A percentile compares a stretch with the other conserved stretches of the same genome.
phyloP scores from a whole-genome alignment of 1,139 yeast genomes.

The Candida sp. region DNA sequence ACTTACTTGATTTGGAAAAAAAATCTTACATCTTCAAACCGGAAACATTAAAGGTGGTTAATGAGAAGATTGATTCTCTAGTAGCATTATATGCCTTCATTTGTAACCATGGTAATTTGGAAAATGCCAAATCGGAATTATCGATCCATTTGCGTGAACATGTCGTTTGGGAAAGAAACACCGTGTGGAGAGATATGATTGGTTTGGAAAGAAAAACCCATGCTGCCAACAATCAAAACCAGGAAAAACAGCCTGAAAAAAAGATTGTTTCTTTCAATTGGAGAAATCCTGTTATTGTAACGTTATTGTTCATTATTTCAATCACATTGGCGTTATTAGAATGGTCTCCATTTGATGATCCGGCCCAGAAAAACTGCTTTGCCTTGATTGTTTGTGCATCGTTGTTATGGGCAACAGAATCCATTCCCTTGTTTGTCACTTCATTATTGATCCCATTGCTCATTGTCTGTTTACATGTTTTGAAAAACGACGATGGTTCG shows the following conservation, averaged over 20 bases:
- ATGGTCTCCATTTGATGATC: conserved; percentile 56
- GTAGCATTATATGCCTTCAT: conserved; percentile 38
- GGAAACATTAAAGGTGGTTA: conserved; percentile 42
- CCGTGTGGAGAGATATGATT: conserved; percentile 80
- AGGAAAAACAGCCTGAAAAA: conserved; percentile 11
- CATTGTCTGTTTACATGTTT: conserved; percentile 51
- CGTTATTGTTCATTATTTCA: conserved; percentile 40
- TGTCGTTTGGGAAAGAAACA: conserved; percentile 73
- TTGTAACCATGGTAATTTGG: conserved; percentile 39
- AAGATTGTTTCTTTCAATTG: conserved; percentile 35
- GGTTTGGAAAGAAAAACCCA: conserved; percentile 70
- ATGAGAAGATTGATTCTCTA: conserved; percentile 35
- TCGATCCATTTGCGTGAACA: conserved; percentile 66
- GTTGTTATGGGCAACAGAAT: conserved; percentile 70
- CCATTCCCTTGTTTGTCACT: conserved; percentile 67
- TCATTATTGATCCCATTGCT: conserved; percentile 61
- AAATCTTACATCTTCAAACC: conserved; percentile 33
- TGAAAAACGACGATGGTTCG: conserved; percentile 55
- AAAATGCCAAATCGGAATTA: conserved; percentile 45
- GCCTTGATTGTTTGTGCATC: conserved; percentile 70
- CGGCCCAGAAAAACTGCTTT: conserved; percentile 62
- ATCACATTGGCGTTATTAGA: conserved; percentile 48
- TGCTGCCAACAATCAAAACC: conserved; percentile 34
- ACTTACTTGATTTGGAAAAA: conserved; percentile 28
- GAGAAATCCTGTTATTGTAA: conserved; percentile 41